phyloP scores from a whole-genome alignment of 2,329 filamentous ascomycete species.

The Thermoascus crustaceus region DNA sequence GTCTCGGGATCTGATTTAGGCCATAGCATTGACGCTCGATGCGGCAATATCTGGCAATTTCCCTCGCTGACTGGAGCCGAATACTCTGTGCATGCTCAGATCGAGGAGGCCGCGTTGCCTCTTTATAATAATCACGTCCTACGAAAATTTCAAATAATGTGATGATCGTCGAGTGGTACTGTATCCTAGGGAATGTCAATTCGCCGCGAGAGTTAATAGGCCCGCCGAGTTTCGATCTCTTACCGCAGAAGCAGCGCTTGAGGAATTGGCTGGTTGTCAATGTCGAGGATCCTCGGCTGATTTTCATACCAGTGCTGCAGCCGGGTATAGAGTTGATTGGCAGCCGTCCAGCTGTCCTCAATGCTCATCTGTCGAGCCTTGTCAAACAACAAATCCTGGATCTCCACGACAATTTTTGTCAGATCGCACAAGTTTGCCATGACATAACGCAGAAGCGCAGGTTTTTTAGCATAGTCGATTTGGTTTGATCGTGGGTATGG shows the following conservation, averaged over 20 bases:
- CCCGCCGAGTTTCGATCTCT: conserved; percentile 5
- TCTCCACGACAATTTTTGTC: conserved; percentile 14
- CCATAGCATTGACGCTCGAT: conserved; percentile 21
- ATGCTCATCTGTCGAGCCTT: conserved; percentile 9
- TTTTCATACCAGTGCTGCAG: conserved; percentile 16
- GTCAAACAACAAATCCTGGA: conserved; percentile 20
- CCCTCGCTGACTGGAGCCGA: conserved; percentile 15
- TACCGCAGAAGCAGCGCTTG: conserved; percentile 24
- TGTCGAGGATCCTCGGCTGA: conserved; percentile 13
- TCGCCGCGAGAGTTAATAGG: conserved; percentile 4
- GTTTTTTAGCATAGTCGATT: conserved; percentile 16
- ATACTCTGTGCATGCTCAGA: conserved; percentile 9
- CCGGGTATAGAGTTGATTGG: conserved; percentile 12
- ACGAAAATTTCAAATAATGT: conserved; percentile 18
- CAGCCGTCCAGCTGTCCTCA: conserved; percentile 12
- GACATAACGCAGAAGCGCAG: conserved; percentile 19
- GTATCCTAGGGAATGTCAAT: conserved; percentile 15
- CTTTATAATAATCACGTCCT: conserved; percentile 9
- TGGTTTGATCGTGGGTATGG: conserved; percentile 27
- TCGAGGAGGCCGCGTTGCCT: conserved; percentile 6
- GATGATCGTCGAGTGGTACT: conserved; percentile 19
- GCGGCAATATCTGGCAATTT: conserved; percentile 20
- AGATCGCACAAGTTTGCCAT: conserved; percentile 16
- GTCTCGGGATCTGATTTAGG: conserved; percentile 20
- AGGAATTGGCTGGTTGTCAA: conserved; percentile 15